A percentile compares a stretch with the other conserved stretches of the same genome.
phyloP scores from a whole-genome alignment of 257 asterid genomes.

The Primulina huaijiensis region DNA sequence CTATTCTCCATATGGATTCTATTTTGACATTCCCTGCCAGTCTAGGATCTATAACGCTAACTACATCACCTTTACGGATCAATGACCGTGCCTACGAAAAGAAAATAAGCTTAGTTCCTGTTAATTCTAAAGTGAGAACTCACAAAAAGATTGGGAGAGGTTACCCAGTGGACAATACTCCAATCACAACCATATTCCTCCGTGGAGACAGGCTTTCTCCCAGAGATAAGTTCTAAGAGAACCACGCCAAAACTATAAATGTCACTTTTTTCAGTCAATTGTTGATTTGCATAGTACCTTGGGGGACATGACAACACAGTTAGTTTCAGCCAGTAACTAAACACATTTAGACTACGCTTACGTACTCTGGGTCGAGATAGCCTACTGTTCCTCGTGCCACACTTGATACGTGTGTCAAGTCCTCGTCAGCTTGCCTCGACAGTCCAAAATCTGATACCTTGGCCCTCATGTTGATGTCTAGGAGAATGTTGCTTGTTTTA shows the following conservation, averaged over 20 bases:
- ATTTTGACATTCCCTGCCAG: slow-evolving; percentile 61
- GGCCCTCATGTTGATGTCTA: slow-evolving; percentile 91
- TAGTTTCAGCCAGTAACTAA: slow-evolving; percentile 6
- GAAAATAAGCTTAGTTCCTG: not conserved
- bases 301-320: not conserved
- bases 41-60: slow-evolving; percentile 74
- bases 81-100: slow-evolving; percentile 73
- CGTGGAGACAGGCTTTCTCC: slow-evolving; percentile 77
- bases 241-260: slow-evolving; percentile 97
- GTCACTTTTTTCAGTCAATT: slow-evolving; percentile 91
- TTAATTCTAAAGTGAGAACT: not conserved
- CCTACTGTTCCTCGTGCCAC: slow-evolving; percentile 98
- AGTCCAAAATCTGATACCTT: slow-evolving; percentile 98
- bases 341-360: not conserved
- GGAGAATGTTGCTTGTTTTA: slow-evolving; percentile 86
- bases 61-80: slow-evolving; percentile 85
- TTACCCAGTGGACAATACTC: slow-evolving; percentile 99
- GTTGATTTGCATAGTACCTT: slow-evolving; percentile 97
- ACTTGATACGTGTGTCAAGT: slow-evolving; percentile 83
- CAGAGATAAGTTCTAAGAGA: slow-evolving; percentile 85
- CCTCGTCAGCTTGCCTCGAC: slow-evolving; percentile 97
- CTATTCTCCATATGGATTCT: slow-evolving; percentile 86
- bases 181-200: slow-evolving; percentile 91
- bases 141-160: slow-evolving; percentile 25
- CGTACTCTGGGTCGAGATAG: slow-evolving; percentile 97